These are phyloP conservation scores for Bipolaris zeicola DNA, from an alignment of 2,329 filamentous ascomycete genomes.

Conservation along the genomic window DNA sequence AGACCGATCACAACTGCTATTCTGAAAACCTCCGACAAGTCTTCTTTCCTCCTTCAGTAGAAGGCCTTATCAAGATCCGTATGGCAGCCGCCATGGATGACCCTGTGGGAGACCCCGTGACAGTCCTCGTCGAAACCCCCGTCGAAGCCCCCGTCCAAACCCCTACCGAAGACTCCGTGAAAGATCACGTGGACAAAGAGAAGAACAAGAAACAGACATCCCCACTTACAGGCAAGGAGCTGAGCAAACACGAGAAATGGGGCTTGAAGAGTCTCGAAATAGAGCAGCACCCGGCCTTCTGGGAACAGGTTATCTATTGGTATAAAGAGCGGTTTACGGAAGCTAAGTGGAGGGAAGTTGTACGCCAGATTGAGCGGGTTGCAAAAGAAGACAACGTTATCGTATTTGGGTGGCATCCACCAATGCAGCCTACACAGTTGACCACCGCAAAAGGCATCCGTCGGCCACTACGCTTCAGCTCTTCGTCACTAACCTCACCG, in stretches of 20 bases:
- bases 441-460: not conserved
- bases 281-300: slow-evolving; percentile 15
- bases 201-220: not conserved
- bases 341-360: slow-evolving; percentile 13
- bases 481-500: slow-evolving; percentile 8
- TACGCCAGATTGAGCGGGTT: slow-evolving; percentile 2
- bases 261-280: slow-evolving; percentile 21
- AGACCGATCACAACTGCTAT: not conserved
- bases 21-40: too few species aligned
- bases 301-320: slow-evolving; percentile 14
- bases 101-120: too few species aligned
- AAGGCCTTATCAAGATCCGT: not conserved
- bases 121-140: not conserved
- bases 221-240: not conserved
- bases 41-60: too few species aligned
- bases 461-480: not conserved
- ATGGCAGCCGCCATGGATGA: not conserved
- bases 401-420: not conserved
- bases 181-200: not conserved
- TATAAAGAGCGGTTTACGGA: slow-evolving; percentile 19
- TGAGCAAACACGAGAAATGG: slow-evolving; percentile 21
- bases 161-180: not conserved
- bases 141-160: not conserved
- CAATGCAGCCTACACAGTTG: not conserved
- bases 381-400: slow-evolving; percentile 13